Evolutionary conservation across 2,329 filamentous ascomycete species (phyloP).

Genomic region (Colletotrichum sp.): DNA sequence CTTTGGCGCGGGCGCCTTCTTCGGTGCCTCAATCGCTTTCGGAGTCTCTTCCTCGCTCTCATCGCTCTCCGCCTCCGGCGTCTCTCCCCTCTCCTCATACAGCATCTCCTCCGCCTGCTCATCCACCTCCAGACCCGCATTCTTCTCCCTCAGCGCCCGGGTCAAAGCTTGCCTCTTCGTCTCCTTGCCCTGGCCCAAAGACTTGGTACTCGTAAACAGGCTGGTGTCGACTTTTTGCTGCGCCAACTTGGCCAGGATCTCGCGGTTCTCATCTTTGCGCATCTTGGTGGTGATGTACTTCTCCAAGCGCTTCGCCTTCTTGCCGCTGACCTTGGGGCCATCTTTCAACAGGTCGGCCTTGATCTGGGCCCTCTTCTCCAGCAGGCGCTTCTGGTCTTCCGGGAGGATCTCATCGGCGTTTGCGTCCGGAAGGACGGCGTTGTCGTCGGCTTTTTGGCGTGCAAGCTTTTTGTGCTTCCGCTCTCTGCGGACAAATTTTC

Average conservation of each 20-base stretch:
- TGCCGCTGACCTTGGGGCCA: constrained; percentile 62
- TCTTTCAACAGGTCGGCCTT: constrained; percentile 58
- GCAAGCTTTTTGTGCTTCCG: constrained; percentile 74
- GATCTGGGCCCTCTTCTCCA: constrained; percentile 60
- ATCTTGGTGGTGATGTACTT: constrained; percentile 88
- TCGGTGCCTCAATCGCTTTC: constrained; percentile 6
- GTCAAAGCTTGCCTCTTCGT: constrained; percentile 73
- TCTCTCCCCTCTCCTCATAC: constrained; percentile 45
- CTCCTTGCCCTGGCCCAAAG: constrained; percentile 74
- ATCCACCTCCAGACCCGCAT: constrained; percentile 64
- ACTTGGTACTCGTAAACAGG: constrained; percentile 78
- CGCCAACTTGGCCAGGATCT: constrained; percentile 82
- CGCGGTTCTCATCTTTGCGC: constrained; percentile 89
- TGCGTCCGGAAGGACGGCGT: constrained; percentile 50
- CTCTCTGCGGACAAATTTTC: constrained; percentile 66
- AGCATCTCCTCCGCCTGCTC: constrained; percentile 60
- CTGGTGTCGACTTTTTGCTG: constrained; percentile 81
- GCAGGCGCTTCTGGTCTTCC: constrained; percentile 49
- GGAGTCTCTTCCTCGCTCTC: constrained; percentile 30
- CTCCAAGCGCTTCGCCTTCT: constrained; percentile 71
- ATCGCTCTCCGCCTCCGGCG: constrained; percentile 31
- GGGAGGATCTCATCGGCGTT: constrained; percentile 61
- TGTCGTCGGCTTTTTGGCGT: constrained; percentile 58
- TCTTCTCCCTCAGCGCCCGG: constrained; percentile 67
- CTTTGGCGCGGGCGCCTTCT: neutral